Conservation (phyloP, 306 rosid species). For the Abrus pulchellus region DNA sequence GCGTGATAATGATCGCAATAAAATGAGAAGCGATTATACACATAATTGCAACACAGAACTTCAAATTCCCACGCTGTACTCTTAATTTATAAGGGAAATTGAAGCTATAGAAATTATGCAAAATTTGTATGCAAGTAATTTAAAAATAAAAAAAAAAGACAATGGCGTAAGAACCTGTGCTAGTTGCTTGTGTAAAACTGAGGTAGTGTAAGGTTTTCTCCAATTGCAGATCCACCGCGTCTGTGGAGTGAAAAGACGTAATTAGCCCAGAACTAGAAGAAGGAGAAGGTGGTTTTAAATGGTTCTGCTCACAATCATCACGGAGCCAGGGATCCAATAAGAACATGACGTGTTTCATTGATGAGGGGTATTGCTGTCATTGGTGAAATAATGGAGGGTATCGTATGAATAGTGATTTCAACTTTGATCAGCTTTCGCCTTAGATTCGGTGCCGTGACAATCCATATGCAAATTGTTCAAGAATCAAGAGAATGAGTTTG, state of each 20-base stretch:
- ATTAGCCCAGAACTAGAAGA: not conserved
- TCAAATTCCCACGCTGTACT: not conserved
- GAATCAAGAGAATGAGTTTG: not conserved
- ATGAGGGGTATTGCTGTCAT: not conserved
- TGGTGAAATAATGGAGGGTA: not conserved
- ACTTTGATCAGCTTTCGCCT: not conserved
- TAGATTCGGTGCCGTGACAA: not conserved
- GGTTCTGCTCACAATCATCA: not conserved
- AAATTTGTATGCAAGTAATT: not conserved
- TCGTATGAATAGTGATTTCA: not conserved
- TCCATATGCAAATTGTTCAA: not conserved
- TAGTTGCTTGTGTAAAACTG: slow-evolving; percentile 19
- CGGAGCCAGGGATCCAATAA: not conserved
- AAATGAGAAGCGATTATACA: not conserved
- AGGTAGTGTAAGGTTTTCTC: slow-evolving; percentile 18
- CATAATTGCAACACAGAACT: not conserved
- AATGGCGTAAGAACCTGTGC: slow-evolving; percentile 39
- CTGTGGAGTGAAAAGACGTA: slow-evolving; percentile 6
- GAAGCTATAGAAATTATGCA: not conserved
- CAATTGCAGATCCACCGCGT: slow-evolving; percentile 45
- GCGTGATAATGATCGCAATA: not conserved
- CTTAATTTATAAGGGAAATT: slow-evolving; percentile 6
- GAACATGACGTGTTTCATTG: not conserved
- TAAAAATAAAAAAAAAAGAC: no score
- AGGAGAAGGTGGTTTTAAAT: not conserved